These are phyloP conservation scores for Lotus japonicus DNA, from an alignment of 306 rosid species.

Conservation along the genomic window DNA sequence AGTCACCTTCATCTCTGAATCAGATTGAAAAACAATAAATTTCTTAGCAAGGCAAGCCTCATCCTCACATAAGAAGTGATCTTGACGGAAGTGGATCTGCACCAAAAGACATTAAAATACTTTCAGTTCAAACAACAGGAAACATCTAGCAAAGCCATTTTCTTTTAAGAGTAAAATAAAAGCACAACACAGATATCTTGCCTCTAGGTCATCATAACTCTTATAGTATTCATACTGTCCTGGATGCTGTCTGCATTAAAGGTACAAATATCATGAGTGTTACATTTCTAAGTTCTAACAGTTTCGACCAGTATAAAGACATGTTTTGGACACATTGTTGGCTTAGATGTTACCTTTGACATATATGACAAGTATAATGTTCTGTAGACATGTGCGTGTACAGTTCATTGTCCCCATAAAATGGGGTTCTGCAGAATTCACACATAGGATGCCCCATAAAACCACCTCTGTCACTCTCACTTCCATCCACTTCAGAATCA, in stretches of 20 bases:
- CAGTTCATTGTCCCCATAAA: constrained; percentile 88
- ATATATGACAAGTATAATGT: constrained; percentile 89
- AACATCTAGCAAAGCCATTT: neutral
- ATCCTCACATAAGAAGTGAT: constrained; percentile 93
- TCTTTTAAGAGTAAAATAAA: neutral
- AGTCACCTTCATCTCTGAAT: constrained; percentile 86
- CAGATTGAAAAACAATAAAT: constrained; percentile 81
- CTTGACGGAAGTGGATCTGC: constrained; percentile 89
- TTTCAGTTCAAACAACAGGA: constrained; percentile 6
- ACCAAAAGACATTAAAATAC: constrained; percentile 19
- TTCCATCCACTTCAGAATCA: constrained; percentile 94
- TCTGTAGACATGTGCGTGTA: constrained; percentile 91
- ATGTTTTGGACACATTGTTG: neutral
- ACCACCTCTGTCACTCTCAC: constrained; percentile 97
- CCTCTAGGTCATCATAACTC: constrained; percentile 96
- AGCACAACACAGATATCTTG: constrained; percentile 29
- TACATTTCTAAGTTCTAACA: constrained; percentile 6
- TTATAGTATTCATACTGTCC: constrained; percentile 80
- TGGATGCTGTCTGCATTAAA: constrained; percentile 71
- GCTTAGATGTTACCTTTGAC: constrained; percentile 62
- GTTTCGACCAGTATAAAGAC: neutral
- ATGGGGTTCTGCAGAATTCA: constrained; percentile 79
- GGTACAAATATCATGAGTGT: constrained; percentile 7
- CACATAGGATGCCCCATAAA: constrained; percentile 95
- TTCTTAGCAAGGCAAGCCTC: constrained; percentile 85